Base-by-base conservation (phyloP, 1,284 basidiomycete species). In the Mixia osmundae region DNA sequence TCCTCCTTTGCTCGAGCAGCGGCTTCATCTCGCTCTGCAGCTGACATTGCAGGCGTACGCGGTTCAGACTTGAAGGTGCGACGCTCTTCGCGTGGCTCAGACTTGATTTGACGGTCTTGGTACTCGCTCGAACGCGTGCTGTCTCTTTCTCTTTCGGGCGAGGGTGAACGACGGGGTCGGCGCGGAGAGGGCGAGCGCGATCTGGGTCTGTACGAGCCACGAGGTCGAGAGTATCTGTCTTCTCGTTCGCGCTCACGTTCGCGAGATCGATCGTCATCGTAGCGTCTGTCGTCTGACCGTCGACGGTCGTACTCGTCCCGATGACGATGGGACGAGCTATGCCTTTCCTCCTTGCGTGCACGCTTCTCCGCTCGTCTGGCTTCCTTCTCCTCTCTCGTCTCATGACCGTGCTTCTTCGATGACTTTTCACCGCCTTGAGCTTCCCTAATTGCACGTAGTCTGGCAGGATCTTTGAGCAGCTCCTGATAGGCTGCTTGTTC, bases 401-500 rank as follows among this genome's bases (percentile, higher is more conserved):
- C 72, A 3, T 68, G 66, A 53, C 75, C 75, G 40, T 61, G 61
- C 47, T 68, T 72, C 47, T 69, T 67, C 42, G 72, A 68, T 66
- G 28, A 45, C 47, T 45, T 71, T 67, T 52, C 74, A 70, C 58
- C 74, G 70, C 3, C 67, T 64, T 50, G 71, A 73, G 35, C 73
- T 5, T 71, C 72, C 54, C 73, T 76, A 62, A 80, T 63, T 59
- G 77, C 74, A 40, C 72, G 69, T 31, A 94, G 59, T 24, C 83
- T 75, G 15, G 85, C 69, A 11, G 91, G 91, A 49, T 94, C 87
- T 38, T 76, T 73, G 62, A 87, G 69, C 36, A 97, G 63, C 3
- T 80, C 71, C 47, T 91, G 71, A 46, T 85, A 77, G 5, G 83
- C 77, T 5, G 78, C 75, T 54, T 94, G 83, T 57, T 99, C 89